Base-by-base conservation (phyloP, 306 rosid genomes). In the Vachellia collinsii region DNA sequence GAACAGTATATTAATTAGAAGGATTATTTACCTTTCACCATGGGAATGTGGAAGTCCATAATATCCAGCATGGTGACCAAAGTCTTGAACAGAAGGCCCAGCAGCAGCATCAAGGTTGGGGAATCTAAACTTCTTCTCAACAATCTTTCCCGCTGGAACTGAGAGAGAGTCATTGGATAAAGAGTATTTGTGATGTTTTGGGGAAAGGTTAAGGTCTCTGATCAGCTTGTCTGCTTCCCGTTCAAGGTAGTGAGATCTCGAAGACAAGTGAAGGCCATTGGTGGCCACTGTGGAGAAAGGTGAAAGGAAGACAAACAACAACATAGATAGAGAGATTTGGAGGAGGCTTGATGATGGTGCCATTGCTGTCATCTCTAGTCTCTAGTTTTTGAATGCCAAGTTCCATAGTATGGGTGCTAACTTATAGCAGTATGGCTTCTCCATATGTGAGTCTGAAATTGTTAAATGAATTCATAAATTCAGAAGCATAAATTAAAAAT, bases 51-150 rank as follows among this genome's bases (percentile, higher is more conserved):
- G 97, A 84, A 96, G 98, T 14, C 70, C 36, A 79, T 92, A 92
- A 66, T 92, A 96, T 8, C 99, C 99, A 34, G 99, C 97, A 84
- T 89, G 94, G 82, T 95, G 98, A 51, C 94, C 97, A 51, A 93
- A 88, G 3, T 95, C 94, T 88, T 84, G 39, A 77, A 87, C 85
- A 61, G 93, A 89, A 72, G 92, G 80, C 16, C 82, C 86, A 64
- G 83, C 44, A 44, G 66, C 69, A 29, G 63, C 23, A 20, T 56
- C 77, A 70, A 89, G 77, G 64, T 67, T 42, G 44, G 97, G 97
- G 74, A 96, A 89, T 66, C 22, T 80, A 42, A 93, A 87, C 47
- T 70, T 79, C 79, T 92, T 96, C 80, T 96, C 98, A 2, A 89
- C 91, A 29, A 96, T 77, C 69, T 70, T 83, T 36, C 87, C 79